These are phyloP conservation scores for Penicillium sp. DNA, from an alignment of 2,329 filamentous ascomycete species.

Conservation along the genomic window DNA sequence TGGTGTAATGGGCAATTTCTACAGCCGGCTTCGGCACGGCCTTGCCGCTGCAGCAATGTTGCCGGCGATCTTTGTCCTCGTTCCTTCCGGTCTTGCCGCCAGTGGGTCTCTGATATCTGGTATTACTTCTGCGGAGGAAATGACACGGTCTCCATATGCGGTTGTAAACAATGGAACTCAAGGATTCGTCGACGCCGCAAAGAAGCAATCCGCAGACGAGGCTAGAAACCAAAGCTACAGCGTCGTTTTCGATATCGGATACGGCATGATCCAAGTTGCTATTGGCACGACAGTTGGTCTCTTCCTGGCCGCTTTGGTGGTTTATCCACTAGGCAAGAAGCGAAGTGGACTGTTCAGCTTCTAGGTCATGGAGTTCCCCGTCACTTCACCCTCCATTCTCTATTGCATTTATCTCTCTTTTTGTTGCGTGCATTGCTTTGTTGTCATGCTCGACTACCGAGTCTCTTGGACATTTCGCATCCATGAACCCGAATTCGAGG, in stretches of 20 bases:
- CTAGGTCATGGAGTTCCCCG: slow-evolving; percentile 10
- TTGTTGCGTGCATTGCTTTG: slow-evolving; percentile 1
- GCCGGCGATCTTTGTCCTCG: slow-evolving; percentile 76
- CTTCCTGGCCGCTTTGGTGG: slow-evolving; percentile 48
- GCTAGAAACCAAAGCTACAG: slow-evolving; percentile 43
- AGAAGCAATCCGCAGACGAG: slow-evolving; percentile 26
- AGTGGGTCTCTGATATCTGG: slow-evolving; percentile 58
- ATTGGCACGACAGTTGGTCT: slow-evolving; percentile 51
- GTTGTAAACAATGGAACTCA: slow-evolving; percentile 31
- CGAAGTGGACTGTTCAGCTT: slow-evolving; percentile 50
- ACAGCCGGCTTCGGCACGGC: slow-evolving; percentile 69
- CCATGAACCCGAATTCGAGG: neutral
- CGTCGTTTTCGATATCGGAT: slow-evolving; percentile 46
- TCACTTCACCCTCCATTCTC: neutral
- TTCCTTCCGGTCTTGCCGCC: slow-evolving; percentile 60
- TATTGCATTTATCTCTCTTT: neutral
- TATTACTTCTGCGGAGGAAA: slow-evolving; percentile 57
- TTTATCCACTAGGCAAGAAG: slow-evolving; percentile 49
- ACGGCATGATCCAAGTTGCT: slow-evolving; percentile 50
- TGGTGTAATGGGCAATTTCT: slow-evolving; percentile 75
- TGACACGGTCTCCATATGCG: slow-evolving; percentile 35
- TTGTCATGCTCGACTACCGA: neutral
- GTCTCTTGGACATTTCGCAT: slow-evolving; percentile 10
- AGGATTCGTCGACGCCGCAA: slow-evolving; percentile 32
- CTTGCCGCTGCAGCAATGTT: slow-evolving; percentile 82